Base-by-base conservation (phyloP, 2,329 filamentous ascomycete species). In the Trichocomaceae sp. region DNA sequence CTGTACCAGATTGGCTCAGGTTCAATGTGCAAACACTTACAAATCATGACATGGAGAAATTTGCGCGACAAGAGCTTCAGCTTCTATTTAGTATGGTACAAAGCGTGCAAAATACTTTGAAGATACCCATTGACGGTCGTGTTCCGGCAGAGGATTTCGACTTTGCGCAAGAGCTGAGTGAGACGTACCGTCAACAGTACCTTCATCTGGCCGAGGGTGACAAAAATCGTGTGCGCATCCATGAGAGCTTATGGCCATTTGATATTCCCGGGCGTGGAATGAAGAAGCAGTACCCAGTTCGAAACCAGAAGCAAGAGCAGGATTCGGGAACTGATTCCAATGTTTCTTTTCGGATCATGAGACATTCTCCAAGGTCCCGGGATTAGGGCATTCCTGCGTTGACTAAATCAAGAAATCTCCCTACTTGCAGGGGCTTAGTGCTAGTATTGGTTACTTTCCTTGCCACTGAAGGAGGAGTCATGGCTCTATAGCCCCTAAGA, bases 71-170 rank as follows among this genome's bases (percentile, higher is more conserved):
- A 47, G 54, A 55, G 48, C 42, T 51, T 22, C 29, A 44, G 13
- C 15, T 55, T 33, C 49, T 50, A 13, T 55, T 55, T 33, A 39
- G 51, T n/a, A 13, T 55, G 33, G 39, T 44, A 17, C 48, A 52
- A 47, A 41, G 42, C 35, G 48, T 47, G 3, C 44, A 55, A 31
- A 15, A 52, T 3, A 51, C n/a, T 20, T 26, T 39, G 33, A 17
- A 44, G 10, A 52, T 52, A 46, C 54, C 48, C 20, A 26, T 29
- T 2, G 48, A 55, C 13, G 54, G 54, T 9, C 54, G 54, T 23
- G 44, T 51, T 12, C 33, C 13, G 6, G 3, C 42, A n/a, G 54
- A 55, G 22, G 54, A 51, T 41, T 55, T 55, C 26, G 42, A 41
- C 9, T 26, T 19, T 19, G 54, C 54, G 22, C 33, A 44, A 48